A percentile compares a stretch with the other conserved stretches of the same genome.
phyloP scores from a whole-genome alignment of 2,329 filamentous ascomycete species.

The Plectosphaerella cucumerina region DNA sequence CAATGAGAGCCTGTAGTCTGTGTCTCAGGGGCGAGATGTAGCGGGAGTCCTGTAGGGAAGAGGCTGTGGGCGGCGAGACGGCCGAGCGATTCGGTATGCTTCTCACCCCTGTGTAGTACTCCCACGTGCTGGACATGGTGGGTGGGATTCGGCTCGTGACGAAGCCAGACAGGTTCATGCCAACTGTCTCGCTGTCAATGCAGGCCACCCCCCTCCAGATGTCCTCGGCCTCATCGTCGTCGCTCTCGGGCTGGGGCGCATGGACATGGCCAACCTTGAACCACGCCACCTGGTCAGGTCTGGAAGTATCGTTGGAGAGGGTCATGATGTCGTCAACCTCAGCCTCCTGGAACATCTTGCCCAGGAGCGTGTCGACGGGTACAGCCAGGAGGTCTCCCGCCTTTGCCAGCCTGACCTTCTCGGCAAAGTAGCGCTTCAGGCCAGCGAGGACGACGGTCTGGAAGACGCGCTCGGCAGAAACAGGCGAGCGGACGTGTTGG shows the following conservation, averaged over 20 bases:
- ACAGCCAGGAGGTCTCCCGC: conserved; percentile 86
- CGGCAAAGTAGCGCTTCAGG: conserved; percentile 84
- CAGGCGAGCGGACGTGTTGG: conserved; percentile 81
- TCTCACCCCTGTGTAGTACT: conserved; percentile 81
- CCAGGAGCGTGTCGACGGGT: conserved; percentile 80
- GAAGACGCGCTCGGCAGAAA: conserved; percentile 79
- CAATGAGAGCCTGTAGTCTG: conserved; percentile 77
- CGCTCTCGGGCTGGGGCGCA: conserved; percentile 45
- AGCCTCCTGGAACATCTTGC: conserved; percentile 73
- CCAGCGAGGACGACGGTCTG: conserved; percentile 84
- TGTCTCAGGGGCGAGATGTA: conserved; percentile 60
- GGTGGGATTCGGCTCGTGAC: conserved; percentile 78
- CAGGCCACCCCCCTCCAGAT: conserved; percentile 83
- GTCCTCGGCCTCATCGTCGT: conserved; percentile 56
- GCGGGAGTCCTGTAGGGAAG: conserved; percentile 40
- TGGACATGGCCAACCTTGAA: conserved; percentile 81
- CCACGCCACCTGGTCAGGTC: conserved; percentile 72
- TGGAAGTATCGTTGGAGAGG: conserved; percentile 38
- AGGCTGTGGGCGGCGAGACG: conserved; percentile 22
- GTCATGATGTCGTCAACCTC: conserved; percentile 69
- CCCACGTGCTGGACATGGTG: conserved; percentile 74
- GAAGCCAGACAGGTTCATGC: conserved; percentile 88
- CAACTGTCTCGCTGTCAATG: conserved; percentile 81
- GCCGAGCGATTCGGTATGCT: conserved; percentile 51
- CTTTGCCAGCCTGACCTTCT: conserved; percentile 75